These are phyloP conservation scores for Pythium aphanidermatum DNA, from an alignment of 352 stramenopile species.

Conservation along the genomic window DNA sequence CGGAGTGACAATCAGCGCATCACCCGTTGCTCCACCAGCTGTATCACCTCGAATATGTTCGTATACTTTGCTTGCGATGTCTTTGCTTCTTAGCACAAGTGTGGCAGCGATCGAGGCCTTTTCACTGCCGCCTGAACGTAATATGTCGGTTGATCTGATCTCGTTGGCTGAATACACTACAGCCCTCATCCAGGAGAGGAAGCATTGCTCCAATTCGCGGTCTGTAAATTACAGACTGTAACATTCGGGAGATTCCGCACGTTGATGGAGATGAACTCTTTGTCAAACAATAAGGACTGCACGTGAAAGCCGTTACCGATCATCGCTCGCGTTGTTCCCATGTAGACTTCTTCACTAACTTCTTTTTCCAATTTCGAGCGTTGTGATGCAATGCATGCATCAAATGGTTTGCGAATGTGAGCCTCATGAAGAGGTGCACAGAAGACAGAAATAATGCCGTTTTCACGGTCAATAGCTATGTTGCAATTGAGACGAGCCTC, in stretches of 20 bases:
- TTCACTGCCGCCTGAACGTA: background rate
- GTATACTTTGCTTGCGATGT: slow-evolving; percentile 7
- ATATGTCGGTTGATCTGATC: slow-evolving; percentile 3
- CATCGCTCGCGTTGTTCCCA: slow-evolving; percentile 15
- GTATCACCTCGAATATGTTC: slow-evolving; percentile 13
- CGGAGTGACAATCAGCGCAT: slow-evolving; percentile 5
- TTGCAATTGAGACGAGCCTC: slow-evolving; percentile 20
- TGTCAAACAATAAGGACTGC: slow-evolving; percentile 14
- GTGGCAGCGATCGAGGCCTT: slow-evolving; percentile 3
- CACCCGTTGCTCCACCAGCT: slow-evolving; percentile 1
- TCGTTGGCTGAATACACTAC: background rate
- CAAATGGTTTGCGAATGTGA: slow-evolving; percentile 3
- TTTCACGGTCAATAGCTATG: slow-evolving; percentile 12
- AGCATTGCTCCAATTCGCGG: slow-evolving; percentile 1
- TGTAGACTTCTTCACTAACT: slow-evolving; percentile 17
- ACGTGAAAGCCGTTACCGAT: slow-evolving; percentile 15
- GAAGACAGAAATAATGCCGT: slow-evolving; percentile 4
- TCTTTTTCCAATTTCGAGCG: background rate
- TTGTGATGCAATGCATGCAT: background rate
- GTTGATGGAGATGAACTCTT: slow-evolving; percentile 12
- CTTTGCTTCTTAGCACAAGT: slow-evolving; percentile 14
- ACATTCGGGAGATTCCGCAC: slow-evolving; percentile 8
- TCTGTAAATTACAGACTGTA: slow-evolving; percentile 3
- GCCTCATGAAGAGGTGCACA: slow-evolving; percentile 13
- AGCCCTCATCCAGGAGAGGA: slow-evolving; percentile 1